phyloP scores from a whole-genome alignment of 2,329 filamentous ascomycete species.

The Seiridium cupressi region DNA sequence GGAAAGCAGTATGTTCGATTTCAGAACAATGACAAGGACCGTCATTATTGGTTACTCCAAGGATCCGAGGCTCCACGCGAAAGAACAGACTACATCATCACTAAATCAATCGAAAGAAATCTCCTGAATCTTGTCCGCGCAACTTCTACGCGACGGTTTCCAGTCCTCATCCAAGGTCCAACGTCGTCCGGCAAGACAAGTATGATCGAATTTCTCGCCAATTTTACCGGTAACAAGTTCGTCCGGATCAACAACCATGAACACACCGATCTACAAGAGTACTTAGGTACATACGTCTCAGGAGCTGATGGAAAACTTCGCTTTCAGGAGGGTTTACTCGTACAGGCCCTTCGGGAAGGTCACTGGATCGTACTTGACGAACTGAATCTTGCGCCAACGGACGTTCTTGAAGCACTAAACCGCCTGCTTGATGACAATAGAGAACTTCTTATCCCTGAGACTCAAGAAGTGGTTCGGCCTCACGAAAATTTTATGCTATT shows the following conservation, averaged over 20 bases:
- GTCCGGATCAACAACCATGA: constrained; percentile 99
- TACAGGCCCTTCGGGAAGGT: constrained; percentile 87
- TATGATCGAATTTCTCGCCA: constrained; percentile 99
- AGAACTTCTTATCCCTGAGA: constrained; percentile 93
- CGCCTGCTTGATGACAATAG: constrained; percentile 93
- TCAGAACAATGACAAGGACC: constrained; percentile 58
- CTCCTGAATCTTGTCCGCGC: constrained; percentile 92
- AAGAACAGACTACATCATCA: constrained; percentile 91
- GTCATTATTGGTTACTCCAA: constrained; percentile 87
- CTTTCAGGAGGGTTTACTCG: constrained; percentile 92
- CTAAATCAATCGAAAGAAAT: constrained; percentile 91
- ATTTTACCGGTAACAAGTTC: constrained; percentile 93
- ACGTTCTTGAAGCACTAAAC: constrained; percentile 95
- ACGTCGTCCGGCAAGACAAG: constrained; percentile 98
- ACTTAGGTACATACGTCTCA: constrained; percentile 91
- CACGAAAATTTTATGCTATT: constrained; percentile 98
- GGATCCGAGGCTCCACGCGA: constrained; percentile 66
- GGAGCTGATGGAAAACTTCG: constrained; percentile 77
- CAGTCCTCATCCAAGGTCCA: constrained; percentile 91
- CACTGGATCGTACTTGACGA: constrained; percentile 99
- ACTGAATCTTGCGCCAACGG: constrained; percentile 92
- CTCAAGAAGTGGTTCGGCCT: constrained; percentile 87
- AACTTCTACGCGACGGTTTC: constrained; percentile 87
- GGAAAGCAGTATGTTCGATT: constrained; percentile 79
- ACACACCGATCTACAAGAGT: constrained; percentile 97